Evolutionary conservation across 352 stramenopile genomes (phyloP).

Genomic region (Pythium diclinum): DNA sequence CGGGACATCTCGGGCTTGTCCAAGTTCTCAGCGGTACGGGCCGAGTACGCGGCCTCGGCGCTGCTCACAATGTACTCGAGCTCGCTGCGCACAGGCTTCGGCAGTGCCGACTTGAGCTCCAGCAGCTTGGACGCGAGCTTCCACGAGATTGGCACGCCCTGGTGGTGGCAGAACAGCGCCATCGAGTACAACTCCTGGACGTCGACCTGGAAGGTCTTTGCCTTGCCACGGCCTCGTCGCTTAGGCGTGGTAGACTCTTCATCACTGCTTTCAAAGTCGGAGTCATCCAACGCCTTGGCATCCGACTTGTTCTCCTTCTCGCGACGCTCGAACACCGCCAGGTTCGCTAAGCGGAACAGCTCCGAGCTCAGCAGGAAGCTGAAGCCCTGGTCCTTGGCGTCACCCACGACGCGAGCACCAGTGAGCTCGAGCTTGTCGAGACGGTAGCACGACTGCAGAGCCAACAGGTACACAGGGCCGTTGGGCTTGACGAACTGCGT

Average conservation of each 20-base stretch:
- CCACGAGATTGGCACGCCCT: slow-evolving; percentile 43
- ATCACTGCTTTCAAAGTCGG: slow-evolving; percentile 14
- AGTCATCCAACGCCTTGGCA: background rate
- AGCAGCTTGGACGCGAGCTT: slow-evolving; percentile 40
- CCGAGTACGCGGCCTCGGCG: slow-evolving; percentile 6
- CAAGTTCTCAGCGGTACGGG: background rate
- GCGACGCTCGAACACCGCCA: slow-evolving; percentile 19
- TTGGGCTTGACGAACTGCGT: slow-evolving; percentile 76
- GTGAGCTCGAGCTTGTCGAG: slow-evolving; percentile 48
- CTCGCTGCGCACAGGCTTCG: slow-evolving; percentile 39
- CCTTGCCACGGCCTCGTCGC: slow-evolving; percentile 25
- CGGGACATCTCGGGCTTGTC: background rate
- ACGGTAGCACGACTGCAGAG: slow-evolving; percentile 54
- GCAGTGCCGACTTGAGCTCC: slow-evolving; percentile 38
- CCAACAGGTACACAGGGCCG: slow-evolving; percentile 67
- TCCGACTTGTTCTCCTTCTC: background rate
- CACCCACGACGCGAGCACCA: slow-evolving; percentile 47
- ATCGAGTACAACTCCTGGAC: slow-evolving; percentile 45
- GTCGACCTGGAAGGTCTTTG: slow-evolving; percentile 27
- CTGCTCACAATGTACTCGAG: slow-evolving; percentile 26
- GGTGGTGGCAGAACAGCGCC: slow-evolving; percentile 54
- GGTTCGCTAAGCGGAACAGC: slow-evolving; percentile 24
- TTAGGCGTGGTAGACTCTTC: slow-evolving; percentile 1
- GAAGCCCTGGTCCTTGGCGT: slow-evolving; percentile 56
- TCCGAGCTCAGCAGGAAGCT: slow-evolving; percentile 25